phyloP scores from a whole-genome alignment of 2,329 filamentous ascomycete genomes.

The Paramyrothecium sp. region DNA sequence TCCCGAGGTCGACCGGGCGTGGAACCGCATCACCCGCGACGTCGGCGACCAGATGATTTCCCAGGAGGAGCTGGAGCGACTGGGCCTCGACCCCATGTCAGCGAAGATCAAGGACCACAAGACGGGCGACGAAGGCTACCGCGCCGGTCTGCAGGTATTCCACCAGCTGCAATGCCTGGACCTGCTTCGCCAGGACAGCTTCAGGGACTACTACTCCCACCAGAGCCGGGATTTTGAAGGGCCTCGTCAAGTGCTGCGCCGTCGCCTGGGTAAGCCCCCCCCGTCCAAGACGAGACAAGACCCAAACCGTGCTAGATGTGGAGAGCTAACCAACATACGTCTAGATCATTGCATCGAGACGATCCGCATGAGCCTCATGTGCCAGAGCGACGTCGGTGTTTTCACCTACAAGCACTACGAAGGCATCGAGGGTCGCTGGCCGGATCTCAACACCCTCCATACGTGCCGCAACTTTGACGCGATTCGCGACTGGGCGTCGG shows the following conservation, averaged over 20 bases:
- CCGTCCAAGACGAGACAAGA: neutral
- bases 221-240: constrained; percentile 47
- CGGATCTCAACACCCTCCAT: constrained; percentile 52
- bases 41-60: constrained; percentile 62
- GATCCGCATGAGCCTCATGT: constrained; percentile 51
- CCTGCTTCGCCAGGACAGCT: constrained; percentile 44
- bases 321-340: neutral
- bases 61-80: constrained; percentile 48
- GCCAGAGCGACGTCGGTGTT: constrained; percentile 52
- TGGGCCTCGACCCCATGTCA: constrained; percentile 51
- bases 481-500: constrained; percentile 49
- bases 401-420: constrained; percentile 51
- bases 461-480: constrained; percentile 53
- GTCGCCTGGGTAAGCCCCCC: constrained; percentile 35
- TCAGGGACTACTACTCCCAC: constrained; percentile 47
- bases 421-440: constrained; percentile 49
- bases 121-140: constrained; percentile 56
- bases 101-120: constrained; percentile 53
- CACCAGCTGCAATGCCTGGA: constrained; percentile 55
- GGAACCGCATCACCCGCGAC: constrained; percentile 48
- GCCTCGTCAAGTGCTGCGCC: constrained; percentile 36
- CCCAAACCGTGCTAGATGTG: neutral
- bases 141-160: constrained; percentile 57
- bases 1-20: constrained; percentile 54
- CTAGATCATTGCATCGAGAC: constrained; percentile 53